Percentiles rank a stretch among this genome's conserved stretches.
Conservation (phyloP, 331 rosid species). For the Telfairia occidentalis region DNA sequence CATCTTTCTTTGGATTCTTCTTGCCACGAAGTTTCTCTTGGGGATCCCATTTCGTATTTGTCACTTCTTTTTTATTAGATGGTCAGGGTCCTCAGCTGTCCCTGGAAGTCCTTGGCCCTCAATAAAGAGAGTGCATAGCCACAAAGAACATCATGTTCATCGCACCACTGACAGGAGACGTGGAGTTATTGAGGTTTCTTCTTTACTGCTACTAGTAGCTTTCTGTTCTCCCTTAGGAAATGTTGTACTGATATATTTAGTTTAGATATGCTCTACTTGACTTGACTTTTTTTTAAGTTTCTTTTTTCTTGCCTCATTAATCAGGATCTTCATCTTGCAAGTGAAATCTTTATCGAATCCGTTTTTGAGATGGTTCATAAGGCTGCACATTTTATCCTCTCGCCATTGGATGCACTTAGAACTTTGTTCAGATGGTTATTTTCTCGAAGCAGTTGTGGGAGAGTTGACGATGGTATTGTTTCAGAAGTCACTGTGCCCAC, state of each 20-base stretch:
- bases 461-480: constrained; percentile 16
- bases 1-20: constrained; percentile 43
- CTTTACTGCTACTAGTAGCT: background rate
- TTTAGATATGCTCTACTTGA: background rate
- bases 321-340: constrained; percentile 87
- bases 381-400: constrained; percentile 63
- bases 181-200: constrained; percentile 77
- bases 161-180: constrained; percentile 81
- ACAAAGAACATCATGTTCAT: constrained; percentile 62
- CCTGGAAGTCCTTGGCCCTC: constrained; percentile 25
- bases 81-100: constrained; percentile 16
- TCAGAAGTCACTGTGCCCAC: constrained; percentile 25
- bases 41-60: constrained; percentile 37
- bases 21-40: constrained; percentile 43
- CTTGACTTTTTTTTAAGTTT: background rate
- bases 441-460: constrained; percentile 16
- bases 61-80: constrained; percentile 18
- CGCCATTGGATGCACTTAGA: constrained; percentile 52
- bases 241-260: constrained; percentile 2
- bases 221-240: background rate
- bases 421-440: constrained; percentile 29
- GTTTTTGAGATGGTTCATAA: constrained; percentile 59
- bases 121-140: constrained; percentile 35
- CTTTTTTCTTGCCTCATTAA: background rate
- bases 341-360: constrained; percentile 70